phyloP scores from a whole-genome alignment of 2,329 filamentous ascomycete species.

The Harringtonia lauricola region DNA sequence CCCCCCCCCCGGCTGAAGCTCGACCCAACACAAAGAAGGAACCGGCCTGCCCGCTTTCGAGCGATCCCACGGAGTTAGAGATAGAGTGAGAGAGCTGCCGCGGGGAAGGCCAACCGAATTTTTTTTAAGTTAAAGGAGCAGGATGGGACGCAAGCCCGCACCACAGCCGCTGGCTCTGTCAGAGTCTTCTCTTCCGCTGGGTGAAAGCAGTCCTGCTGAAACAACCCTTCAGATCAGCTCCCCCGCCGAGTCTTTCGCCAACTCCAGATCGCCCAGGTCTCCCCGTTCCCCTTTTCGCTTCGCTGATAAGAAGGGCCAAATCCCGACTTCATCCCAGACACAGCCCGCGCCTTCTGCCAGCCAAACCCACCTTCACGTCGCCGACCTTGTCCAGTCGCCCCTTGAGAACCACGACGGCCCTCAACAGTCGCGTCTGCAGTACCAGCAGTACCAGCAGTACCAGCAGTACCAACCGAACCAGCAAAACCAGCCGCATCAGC shows the following conservation, averaged over 20 bases:
- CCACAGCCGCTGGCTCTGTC: conserved; percentile 46
- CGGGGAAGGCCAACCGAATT: too few relatives aligned
- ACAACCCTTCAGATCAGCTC: conserved; percentile 19
- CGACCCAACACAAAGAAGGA: background rate
- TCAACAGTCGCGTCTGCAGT: conserved; percentile 1
- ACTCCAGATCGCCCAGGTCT: conserved; percentile 29
- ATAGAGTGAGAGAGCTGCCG: background rate
- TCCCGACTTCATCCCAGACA: conserved; percentile 4
- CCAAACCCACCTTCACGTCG: conserved; percentile 18
- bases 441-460: conserved; percentile 13
- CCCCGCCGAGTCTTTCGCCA: conserved; percentile 21
- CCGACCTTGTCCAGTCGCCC: conserved; percentile 19
- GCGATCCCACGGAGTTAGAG: background rate
- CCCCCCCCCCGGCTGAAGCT: background rate
- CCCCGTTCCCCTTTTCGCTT: conserved; percentile 33
- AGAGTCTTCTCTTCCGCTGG: conserved; percentile 23
- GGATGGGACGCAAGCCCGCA: conserved; percentile 47
- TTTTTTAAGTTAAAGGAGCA: conserved; percentile 7
- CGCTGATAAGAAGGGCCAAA: conserved; percentile 23
- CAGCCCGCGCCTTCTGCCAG: background rate
- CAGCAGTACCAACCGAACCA: conserved; percentile 7
- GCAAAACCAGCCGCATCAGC: conserved; percentile 1
- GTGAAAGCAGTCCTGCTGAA: conserved; percentile 23
- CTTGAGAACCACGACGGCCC: conserved; percentile 15
- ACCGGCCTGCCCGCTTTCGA: background rate